Percentiles rank a stretch among this genome's conserved stretches.
These are phyloP conservation scores for Colletotrichum nymphaeae DNA, from an alignment of 2,329 filamentous ascomycete species.

Conservation along the genomic window DNA sequence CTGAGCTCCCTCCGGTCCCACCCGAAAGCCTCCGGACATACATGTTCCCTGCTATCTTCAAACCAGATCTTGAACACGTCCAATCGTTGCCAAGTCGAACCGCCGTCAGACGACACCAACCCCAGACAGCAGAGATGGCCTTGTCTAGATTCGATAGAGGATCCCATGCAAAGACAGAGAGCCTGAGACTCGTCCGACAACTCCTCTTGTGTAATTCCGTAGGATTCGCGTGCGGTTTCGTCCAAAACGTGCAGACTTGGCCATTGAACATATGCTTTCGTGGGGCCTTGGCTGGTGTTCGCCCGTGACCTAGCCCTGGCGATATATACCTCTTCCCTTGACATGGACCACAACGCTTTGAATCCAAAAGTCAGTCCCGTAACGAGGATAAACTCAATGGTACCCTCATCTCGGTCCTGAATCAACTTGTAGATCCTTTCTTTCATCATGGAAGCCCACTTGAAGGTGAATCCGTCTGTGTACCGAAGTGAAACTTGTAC, in stretches of 20 bases:
- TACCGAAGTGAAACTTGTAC: not conserved
- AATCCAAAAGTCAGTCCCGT: not conserved
- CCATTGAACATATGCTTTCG: too few species aligned
- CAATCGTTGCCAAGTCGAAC: not conserved
- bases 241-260: too few species aligned
- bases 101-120: not conserved
- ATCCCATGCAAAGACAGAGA: not conserved
- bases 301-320: too few species aligned
- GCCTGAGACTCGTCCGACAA: not conserved
- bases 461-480: not conserved
- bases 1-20: not conserved
- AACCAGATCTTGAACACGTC: fast-evolving
- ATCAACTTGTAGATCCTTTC: not conserved
- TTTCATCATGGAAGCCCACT: not conserved
- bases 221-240: not conserved
- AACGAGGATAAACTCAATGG: not conserved
- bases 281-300: too few species aligned
- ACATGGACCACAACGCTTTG: not conserved
- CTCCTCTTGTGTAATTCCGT: not conserved
- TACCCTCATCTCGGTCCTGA: not conserved
- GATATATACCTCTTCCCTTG: too few species aligned
- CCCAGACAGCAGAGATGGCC: too few species aligned
- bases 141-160: fast-evolving
- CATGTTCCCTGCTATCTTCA: not conserved
- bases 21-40: not conserved